Conservation (phyloP, 2,329 filamentous ascomycete genomes). For the Macrophomina phaseolina region DNA sequence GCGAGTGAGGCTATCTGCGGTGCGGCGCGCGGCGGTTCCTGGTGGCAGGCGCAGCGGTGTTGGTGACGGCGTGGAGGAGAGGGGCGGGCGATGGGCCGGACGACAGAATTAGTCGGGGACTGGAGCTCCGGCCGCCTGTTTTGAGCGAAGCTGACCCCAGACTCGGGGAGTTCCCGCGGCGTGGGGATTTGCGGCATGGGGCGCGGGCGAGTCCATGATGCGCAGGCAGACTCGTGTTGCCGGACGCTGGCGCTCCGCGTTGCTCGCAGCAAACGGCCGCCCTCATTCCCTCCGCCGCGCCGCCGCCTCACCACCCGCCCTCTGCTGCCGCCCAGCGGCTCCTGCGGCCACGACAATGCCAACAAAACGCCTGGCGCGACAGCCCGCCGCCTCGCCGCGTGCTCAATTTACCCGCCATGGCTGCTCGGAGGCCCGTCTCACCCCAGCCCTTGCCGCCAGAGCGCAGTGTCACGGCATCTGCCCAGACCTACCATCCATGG, state of each 20-base stretch:
- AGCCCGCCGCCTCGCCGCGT: neutral
- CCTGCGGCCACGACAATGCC: neutral
- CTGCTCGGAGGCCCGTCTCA: neutral
- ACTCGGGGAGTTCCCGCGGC: neutral
- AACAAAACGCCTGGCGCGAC: neutral
- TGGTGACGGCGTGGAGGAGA: neutral
- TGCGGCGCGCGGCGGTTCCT: neutral
- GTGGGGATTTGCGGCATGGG: neutral
- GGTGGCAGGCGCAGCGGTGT: neutral
- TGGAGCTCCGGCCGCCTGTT: neutral
- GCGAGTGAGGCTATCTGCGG: neutral
- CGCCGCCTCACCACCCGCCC: neutral
- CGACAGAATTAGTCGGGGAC: neutral
- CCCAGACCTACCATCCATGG: neutral
- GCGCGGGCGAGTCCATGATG: neutral
- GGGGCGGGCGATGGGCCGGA: neutral
- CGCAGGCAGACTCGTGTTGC: neutral
- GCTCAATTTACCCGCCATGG: slow-evolving; percentile 5
- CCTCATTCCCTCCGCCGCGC: neutral
- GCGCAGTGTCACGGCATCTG: slow-evolving; percentile 1
- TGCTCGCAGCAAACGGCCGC: neutral
- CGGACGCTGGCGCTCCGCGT: slow-evolving; percentile 15
- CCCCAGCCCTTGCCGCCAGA: neutral
- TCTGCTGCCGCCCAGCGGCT: neutral
- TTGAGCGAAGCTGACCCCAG: slow-evolving; percentile 10